Evolutionary conservation across 2,329 filamentous ascomycete species (phyloP), one percentile per base, ranked within the genome.

Genomic region (Penicillium sp.): DNA sequence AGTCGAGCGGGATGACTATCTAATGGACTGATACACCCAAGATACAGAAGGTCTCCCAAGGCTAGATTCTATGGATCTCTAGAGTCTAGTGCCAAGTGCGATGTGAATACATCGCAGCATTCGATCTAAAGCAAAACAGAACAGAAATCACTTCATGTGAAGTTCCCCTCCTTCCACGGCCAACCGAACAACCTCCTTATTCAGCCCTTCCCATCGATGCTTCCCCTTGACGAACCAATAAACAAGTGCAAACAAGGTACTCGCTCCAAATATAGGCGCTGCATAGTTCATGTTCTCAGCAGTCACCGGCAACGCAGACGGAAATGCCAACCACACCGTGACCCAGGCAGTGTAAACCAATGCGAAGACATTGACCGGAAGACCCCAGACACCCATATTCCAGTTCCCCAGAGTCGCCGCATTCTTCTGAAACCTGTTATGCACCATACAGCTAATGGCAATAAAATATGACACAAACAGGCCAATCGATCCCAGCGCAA

Each of bases 391-490:
- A 0, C 64, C 64, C 50, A 72, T 56, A 11, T 55, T 60, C 67
- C 67, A 71, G 27, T 64, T 55, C 12, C 68, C 64, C 28, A 67
- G 54, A 7, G 49, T 58, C 0, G 53, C 54, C 14, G 40, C 41
- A 33, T 49, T 42, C 1, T 34, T 49, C 33, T 60, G 53, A n/a
- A 73, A 55, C 0, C 67, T 66, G 3, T 64, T 66, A 9, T 61
- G 53, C 8, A 71, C 55, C 56, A 72, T 67, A 43, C 64, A 62
- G 40, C 45, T 53, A 39, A 74, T 69, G 7, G 70, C 67, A 28
- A 73, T 69, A 16, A 72, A 60, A 53, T 74, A 74, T 11, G 68
- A 73, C 4, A 66, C 56, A 69, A n/a, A 73, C 58, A 5, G 65
- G 62, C 30, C 70, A 30, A 49, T 49, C 2, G 47, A 49, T 1